Percentiles rank a stretch among this genome's conserved stretches.
phyloP scores from a whole-genome alignment of 2,329 filamentous ascomycete genomes.

The Bipolaris sorokiniana region DNA sequence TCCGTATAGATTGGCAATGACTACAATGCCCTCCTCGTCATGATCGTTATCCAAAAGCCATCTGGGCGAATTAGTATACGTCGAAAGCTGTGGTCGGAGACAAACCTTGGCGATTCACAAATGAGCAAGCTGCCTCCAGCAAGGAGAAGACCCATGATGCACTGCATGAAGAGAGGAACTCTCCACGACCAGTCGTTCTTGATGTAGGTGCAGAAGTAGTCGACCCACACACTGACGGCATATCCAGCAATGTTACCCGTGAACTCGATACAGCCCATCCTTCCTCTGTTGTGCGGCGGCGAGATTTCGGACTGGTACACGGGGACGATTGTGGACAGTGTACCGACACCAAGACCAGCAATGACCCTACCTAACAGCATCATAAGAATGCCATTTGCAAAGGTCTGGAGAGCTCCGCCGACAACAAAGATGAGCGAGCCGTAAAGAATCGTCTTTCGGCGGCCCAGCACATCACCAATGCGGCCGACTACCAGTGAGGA shows the following conservation, averaged over 20 bases:
- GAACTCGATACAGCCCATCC: constrained; percentile 96
- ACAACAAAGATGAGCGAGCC: constrained; percentile 86
- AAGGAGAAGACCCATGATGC: constrained; percentile 87
- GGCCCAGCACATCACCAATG: constrained; percentile 89
- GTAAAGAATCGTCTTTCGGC: constrained; percentile 88
- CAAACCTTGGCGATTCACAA: constrained; percentile 90
- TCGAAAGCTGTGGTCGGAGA: neutral
- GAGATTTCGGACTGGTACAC: constrained; percentile 68
- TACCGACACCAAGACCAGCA: constrained; percentile 59
- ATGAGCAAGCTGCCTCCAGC: constrained; percentile 88
- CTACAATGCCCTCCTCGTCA: constrained; percentile 96
- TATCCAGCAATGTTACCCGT: constrained; percentile 97
- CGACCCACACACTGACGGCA: constrained; percentile 95
- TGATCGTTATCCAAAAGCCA: constrained; percentile 98
- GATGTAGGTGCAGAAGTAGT: constrained; percentile 96
- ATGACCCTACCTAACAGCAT: constrained; percentile 68
- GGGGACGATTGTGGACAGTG: constrained; percentile 59
- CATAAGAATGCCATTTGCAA: constrained; percentile 82
- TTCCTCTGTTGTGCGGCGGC: constrained; percentile 92
- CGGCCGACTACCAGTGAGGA: constrained; percentile 85
- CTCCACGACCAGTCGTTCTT: constrained; percentile 87
- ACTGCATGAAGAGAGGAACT: constrained; percentile 87
- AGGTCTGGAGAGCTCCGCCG: constrained; percentile 84
- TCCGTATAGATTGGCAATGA: constrained; percentile 96
- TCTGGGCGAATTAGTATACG: constrained; percentile 55